These are phyloP conservation scores for Penicillium sp. DNA, from an alignment of 2,329 filamentous ascomycete species.

Conservation along the genomic window DNA sequence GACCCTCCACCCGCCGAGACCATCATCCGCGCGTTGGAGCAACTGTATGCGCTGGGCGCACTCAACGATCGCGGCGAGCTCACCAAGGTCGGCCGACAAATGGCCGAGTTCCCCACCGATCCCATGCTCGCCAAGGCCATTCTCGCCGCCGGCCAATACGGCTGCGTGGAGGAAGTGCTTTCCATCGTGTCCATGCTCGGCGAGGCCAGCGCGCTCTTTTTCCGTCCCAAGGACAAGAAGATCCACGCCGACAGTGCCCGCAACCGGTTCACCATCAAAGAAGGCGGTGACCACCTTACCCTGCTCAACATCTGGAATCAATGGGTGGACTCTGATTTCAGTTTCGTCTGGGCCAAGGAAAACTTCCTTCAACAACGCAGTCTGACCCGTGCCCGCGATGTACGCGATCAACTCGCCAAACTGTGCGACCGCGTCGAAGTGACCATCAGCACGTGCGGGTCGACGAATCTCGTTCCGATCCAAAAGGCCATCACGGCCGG, in stretches of 20 bases:
- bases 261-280: constrained; percentile 79
- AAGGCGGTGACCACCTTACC: constrained; percentile 83
- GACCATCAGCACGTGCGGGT: constrained; percentile 59
- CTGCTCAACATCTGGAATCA: constrained; percentile 92
- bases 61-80: constrained; percentile 83
- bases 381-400: constrained; percentile 81
- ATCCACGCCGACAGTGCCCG: constrained; percentile 89
- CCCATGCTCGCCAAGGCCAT: constrained; percentile 87
- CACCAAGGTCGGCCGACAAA: constrained; percentile 84
- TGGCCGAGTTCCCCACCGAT: constrained; percentile 91
- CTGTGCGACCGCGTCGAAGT: constrained; percentile 93
- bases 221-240: constrained; percentile 94
- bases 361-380: constrained; percentile 90
- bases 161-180: constrained; percentile 89
- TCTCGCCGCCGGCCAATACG: constrained; percentile 78
- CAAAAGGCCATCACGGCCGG: constrained; percentile 83
- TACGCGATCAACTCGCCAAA: constrained; percentile 85
- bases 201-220: constrained; percentile 84
- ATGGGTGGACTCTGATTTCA: constrained; percentile 90
- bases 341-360: constrained; percentile 78
- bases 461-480: constrained; percentile 68
- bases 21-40: constrained; percentile 80
- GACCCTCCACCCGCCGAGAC: constrained; percentile 86
- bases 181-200: constrained; percentile 92
- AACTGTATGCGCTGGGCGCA: constrained; percentile 83